phyloP scores from a whole-genome alignment of 2,329 filamentous ascomycete genomes.

The Aspergillus chevalieri region DNA sequence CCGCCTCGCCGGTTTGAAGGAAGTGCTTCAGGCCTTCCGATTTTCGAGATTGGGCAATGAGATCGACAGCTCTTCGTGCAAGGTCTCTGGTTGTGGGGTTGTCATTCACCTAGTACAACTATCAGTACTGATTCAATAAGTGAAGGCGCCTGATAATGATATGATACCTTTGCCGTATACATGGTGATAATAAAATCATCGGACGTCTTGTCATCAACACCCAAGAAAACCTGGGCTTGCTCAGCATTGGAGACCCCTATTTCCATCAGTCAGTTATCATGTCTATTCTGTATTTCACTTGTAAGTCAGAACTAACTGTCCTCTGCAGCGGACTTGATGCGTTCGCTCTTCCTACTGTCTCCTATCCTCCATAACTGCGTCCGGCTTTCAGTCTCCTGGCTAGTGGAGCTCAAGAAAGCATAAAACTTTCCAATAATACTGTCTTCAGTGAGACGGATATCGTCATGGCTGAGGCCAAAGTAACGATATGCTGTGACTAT shows the following conservation, averaged over 20 bases:
- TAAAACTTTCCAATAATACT: slow-evolving; percentile 58
- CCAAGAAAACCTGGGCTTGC: slow-evolving; percentile 59
- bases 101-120: slow-evolving; percentile 42
- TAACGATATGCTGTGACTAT: slow-evolving; percentile 53
- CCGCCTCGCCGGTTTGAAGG: slow-evolving; percentile 47
- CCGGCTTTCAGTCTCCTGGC: slow-evolving; percentile 52
- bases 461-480: slow-evolving; percentile 49
- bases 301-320: slow-evolving; percentile 36
- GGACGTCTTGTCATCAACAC: slow-evolving; percentile 42
- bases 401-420: slow-evolving; percentile 52
- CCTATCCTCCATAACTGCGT: slow-evolving; percentile 56
- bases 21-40: slow-evolving; percentile 51
- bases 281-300: too few relatives aligned
- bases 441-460: slow-evolving; percentile 48
- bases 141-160: slow-evolving; percentile 3
- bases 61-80: slow-evolving; percentile 50
- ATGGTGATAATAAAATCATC: slow-evolving; percentile 56
- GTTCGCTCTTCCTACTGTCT: slow-evolving; percentile 50
- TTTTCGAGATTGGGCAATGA: slow-evolving; percentile 55
- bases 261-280: slow-evolving; percentile 3
- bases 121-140: background rate
- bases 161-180: slow-evolving; percentile 49
- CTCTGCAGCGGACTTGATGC: slow-evolving; percentile 53
- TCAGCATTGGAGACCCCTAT: slow-evolving; percentile 54
- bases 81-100: slow-evolving; percentile 44